phyloP scores from a whole-genome alignment of 2,329 filamentous ascomycete genomes.

The Byssothecium circinans region DNA sequence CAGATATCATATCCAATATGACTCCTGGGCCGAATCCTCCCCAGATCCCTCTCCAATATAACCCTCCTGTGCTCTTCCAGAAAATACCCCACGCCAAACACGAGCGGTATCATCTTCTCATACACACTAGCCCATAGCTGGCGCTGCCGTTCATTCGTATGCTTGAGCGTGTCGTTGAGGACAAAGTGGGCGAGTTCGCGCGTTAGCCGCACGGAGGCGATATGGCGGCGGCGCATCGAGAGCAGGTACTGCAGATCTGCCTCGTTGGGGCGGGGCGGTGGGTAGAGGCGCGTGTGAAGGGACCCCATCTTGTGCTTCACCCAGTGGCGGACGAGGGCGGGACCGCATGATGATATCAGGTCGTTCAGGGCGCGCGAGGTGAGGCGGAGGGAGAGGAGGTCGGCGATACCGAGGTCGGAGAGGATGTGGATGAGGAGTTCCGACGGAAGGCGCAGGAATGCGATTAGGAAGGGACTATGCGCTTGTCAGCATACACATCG shows the following conservation, averaged over 20 bases:
- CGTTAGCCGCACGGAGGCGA: conserved; percentile 39
- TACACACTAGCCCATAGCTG: conserved; percentile 41
- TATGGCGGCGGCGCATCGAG: conserved; percentile 39
- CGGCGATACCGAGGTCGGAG: conserved; percentile 37
- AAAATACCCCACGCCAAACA: conserved; percentile 42
- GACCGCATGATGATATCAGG: conserved; percentile 34
- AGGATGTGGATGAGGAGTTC: conserved; percentile 41
- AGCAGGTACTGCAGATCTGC: conserved; percentile 39
- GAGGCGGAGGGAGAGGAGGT: conserved; percentile 35
- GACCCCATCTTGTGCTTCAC: conserved; percentile 36
- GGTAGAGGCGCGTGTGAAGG: conserved; percentile 39
- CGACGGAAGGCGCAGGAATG: conserved; percentile 36
- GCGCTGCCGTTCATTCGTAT: conserved; percentile 28
- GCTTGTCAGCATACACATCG: background rate
- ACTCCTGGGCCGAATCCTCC: conserved; percentile 35
- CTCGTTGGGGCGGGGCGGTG: conserved; percentile 30
- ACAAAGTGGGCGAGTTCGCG: conserved; percentile 38
- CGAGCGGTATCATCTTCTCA: conserved; percentile 41
- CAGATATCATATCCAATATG: conserved; percentile 40
- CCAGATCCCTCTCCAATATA: conserved; percentile 37
- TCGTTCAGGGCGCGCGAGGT: conserved; percentile 37
- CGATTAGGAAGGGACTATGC: conserved; percentile 33
- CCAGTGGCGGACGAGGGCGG: conserved; percentile 41
- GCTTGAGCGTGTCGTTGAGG: conserved; percentile 31
- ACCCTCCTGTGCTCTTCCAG: conserved; percentile 39